Conservation (phyloP, 768 basidiomycete species). For the Kwoniella pini region DNA sequence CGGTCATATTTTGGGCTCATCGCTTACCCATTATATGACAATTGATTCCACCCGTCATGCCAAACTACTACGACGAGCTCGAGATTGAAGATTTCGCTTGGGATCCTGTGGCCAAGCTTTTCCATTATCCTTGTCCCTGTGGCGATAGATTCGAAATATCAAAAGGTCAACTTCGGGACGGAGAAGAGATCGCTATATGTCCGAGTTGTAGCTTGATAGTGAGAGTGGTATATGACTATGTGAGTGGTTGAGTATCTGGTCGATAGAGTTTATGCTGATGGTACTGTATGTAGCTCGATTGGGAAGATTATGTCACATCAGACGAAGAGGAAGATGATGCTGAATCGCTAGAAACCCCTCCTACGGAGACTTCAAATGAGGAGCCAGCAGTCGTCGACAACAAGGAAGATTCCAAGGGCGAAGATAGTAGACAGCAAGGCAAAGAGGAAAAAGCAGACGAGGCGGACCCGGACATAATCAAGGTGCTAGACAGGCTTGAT, state of each 20-base stretch:
- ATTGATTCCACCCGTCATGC: constrained; percentile 37
- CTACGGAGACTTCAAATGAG: constrained; percentile 72
- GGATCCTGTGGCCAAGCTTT: constrained; percentile 76
- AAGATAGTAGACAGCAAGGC: background rate
- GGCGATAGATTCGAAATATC: constrained; percentile 97
- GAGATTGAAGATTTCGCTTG: constrained; percentile 96
- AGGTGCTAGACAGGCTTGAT: background rate
- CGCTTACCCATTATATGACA: too few species aligned
- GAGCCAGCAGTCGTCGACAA: constrained; percentile 57
- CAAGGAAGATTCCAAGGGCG: constrained; percentile 1
- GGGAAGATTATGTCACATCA: constrained; percentile 39
- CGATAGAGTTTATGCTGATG: background rate
- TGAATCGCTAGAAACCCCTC: constrained; percentile 55
- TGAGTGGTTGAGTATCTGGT: too few species aligned
- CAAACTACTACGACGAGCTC: constrained; percentile 77
- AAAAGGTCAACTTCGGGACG: constrained; percentile 76
- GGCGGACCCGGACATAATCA: constrained; percentile 1
- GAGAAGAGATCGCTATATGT: constrained; percentile 92
- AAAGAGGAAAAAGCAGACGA: background rate
- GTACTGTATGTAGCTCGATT: constrained; percentile 26
- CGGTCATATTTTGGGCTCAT: too few species aligned
- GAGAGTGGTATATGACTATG: constrained; percentile 90
- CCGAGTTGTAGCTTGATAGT: constrained; percentile 94
- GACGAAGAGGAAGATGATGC: constrained; percentile 34
- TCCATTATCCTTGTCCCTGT: constrained; percentile 96